phyloP scores from a whole-genome alignment of 495 filamentous ascomycete genomes.

The Daldinia concentrica region DNA sequence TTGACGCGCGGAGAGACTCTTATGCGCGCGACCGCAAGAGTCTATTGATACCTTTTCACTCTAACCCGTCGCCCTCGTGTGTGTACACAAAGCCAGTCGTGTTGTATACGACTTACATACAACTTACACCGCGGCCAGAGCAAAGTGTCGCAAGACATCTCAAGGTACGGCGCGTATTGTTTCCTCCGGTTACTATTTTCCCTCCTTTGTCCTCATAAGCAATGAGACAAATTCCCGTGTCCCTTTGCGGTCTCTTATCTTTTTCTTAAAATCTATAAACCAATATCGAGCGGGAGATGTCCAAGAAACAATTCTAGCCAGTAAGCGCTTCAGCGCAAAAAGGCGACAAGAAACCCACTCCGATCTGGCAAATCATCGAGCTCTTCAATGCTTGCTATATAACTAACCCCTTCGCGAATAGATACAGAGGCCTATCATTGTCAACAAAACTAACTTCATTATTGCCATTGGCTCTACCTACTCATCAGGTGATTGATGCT shows the following conservation, averaged over 20 bases:
- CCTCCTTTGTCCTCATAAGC: conserved; percentile 25
- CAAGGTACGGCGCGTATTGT: conserved; percentile 32
- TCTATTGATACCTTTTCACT: neutral
- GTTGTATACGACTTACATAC: neutral
- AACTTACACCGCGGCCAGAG: neutral
- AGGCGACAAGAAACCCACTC: conserved; percentile 42
- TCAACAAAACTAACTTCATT: conserved; percentile 47
- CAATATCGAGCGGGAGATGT: conserved; percentile 12
- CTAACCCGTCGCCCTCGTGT: conserved; percentile 8
- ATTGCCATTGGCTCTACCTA: conserved; percentile 55
- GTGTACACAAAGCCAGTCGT: conserved; percentile 15
- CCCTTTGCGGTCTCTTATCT: neutral
- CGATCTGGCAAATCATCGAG: conserved; percentile 57
- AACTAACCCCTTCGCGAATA: conserved; percentile 51
- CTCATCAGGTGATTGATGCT: conserved; percentile 60
- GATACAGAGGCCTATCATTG: conserved; percentile 58
- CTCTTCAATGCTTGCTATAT: conserved; percentile 44
- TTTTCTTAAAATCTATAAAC: conserved; percentile 26
- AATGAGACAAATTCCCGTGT: conserved; percentile 12
- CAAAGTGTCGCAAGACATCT: conserved; percentile 19
- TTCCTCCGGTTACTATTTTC: conserved; percentile 1
- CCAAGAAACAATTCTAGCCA: conserved; percentile 43
- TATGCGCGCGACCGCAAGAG: conserved; percentile 6
- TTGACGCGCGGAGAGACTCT: conserved; percentile 14
- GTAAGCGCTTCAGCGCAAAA: conserved; percentile 46